Evolutionary conservation across 345 rosid genomes (phyloP).

Genomic region (Corchorus capsularis): DNA sequence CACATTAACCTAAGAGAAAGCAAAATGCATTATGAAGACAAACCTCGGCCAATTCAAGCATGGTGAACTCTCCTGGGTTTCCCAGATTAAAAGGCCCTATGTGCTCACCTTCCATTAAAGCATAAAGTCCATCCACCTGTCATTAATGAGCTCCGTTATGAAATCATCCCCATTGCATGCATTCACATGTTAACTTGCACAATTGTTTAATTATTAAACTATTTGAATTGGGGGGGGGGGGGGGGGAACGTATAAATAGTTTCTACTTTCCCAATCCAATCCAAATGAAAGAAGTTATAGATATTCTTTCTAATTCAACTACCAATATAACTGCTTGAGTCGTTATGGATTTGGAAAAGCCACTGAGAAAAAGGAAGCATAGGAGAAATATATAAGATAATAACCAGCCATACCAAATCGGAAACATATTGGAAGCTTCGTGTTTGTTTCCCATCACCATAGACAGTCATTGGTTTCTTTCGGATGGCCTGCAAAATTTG

Average conservation of each 20-base stretch:
- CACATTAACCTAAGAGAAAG: neutral
- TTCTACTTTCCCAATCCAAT: neutral
- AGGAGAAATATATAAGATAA: neutral
- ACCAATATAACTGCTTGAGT: neutral
- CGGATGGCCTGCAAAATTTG: constrained; percentile 57
- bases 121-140: constrained; percentile 92
- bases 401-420: constrained; percentile 66
- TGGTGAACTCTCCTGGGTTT: constrained; percentile 97
- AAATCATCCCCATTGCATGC: constrained; percentile 4
- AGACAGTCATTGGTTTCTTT: constrained; percentile 91
- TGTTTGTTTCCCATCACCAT: constrained; percentile 99
- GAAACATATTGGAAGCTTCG: constrained; percentile 98
- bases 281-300: neutral
- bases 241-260: neutral
- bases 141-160: constrained; percentile 3
- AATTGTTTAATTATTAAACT: neutral
- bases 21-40: constrained; percentile 24
- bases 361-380: neutral
- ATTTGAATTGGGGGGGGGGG: no score
- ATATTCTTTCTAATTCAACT: neutral
- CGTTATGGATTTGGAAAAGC: neutral
- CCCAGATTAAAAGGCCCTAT: constrained; percentile 97
- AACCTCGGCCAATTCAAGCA: constrained; percentile 99
- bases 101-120: constrained; percentile 90
- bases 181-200: constrained; percentile 6